phyloP scores from a whole-genome alignment of 495 filamentous ascomycete genomes.

The Trichoderma erinaceum region DNA sequence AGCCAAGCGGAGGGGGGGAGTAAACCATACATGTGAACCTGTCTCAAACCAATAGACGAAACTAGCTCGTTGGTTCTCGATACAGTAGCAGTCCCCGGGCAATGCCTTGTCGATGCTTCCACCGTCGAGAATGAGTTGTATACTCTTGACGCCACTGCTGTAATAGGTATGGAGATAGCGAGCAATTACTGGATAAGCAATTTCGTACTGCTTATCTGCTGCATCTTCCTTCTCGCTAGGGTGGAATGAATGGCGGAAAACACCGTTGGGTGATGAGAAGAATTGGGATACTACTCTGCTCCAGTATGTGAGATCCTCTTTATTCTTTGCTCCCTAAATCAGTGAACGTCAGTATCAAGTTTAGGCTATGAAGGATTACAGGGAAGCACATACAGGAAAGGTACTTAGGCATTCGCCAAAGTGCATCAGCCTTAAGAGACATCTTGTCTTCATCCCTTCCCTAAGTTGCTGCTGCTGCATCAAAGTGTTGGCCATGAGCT shows the following conservation, averaged over 20 bases:
- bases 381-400: conserved; percentile 47
- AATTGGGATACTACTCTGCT: conserved; percentile 65
- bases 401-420: conserved; percentile 67
- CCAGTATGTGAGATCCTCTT: conserved; percentile 65
- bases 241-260: conserved; percentile 59
- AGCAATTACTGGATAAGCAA: conserved; percentile 64
- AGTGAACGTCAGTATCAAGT: not conserved
- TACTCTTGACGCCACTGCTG: conserved; percentile 69
- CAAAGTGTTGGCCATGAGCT: conserved; percentile 27
- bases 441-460: conserved; percentile 50
- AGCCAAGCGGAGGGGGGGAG: not conserved
- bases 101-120: conserved; percentile 49
- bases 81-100: conserved; percentile 55
- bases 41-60: conserved; percentile 70
- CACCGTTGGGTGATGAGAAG: conserved; percentile 54
- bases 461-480: conserved; percentile 43
- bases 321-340: conserved; percentile 46
- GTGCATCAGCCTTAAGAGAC: conserved; percentile 56
- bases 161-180: conserved; percentile 80
- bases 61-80: conserved; percentile 56
- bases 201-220: conserved; percentile 66
- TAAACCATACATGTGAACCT: conserved; percentile 57
- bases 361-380: not conserved
- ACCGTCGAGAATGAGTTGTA: conserved; percentile 68
- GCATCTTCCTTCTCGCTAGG: conserved; percentile 38